These are phyloP conservation scores for Earliella scabrosa DNA, from an alignment of 1,284 basidiomycete species.

Conservation along the genomic window DNA sequence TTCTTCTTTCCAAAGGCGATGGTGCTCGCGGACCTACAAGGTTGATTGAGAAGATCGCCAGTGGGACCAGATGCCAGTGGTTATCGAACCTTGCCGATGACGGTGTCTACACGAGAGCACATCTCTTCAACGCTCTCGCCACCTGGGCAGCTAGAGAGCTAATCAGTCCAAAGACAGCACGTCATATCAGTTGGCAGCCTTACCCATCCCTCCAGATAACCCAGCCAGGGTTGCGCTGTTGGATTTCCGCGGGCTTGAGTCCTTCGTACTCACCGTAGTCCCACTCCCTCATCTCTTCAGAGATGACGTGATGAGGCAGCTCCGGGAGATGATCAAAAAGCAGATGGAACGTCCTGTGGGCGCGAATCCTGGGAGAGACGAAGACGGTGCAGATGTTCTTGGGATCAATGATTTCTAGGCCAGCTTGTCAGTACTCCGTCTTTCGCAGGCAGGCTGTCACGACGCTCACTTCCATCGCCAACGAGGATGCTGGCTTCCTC, in stretches of 20 bases:
- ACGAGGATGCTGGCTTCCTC: constrained; percentile 70
- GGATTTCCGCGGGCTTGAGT: constrained; percentile 75
- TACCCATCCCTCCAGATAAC: constrained; percentile 84
- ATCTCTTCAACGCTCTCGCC: constrained; percentile 87
- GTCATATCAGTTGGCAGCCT: constrained; percentile 22
- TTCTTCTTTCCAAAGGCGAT: constrained; percentile 71
- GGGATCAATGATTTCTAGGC: constrained; percentile 79
- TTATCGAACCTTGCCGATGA: constrained; percentile 67
- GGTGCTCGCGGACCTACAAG: constrained; percentile 75
- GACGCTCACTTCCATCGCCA: constrained; percentile 73
- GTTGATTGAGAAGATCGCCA: background rate
- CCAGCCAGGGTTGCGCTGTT: constrained; percentile 71
- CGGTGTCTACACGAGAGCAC: constrained; percentile 74
- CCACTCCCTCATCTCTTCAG: constrained; percentile 82
- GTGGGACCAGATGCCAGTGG: background rate
- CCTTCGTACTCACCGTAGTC: constrained; percentile 94
- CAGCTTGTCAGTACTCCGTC: constrained; percentile 1
- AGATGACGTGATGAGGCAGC: constrained; percentile 57
- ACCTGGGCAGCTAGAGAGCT: constrained; percentile 69
- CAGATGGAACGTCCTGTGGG: constrained; percentile 85
- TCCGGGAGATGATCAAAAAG: constrained; percentile 64
- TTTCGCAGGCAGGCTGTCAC: background rate
- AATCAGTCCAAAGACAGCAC: background rate
- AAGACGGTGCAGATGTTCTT: constrained; percentile 76
- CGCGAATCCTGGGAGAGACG: constrained; percentile 85